Evolutionary conservation across 1,284 basidiomycete genomes (phyloP).

Genomic region (Trichosporon coremiiforme): DNA sequence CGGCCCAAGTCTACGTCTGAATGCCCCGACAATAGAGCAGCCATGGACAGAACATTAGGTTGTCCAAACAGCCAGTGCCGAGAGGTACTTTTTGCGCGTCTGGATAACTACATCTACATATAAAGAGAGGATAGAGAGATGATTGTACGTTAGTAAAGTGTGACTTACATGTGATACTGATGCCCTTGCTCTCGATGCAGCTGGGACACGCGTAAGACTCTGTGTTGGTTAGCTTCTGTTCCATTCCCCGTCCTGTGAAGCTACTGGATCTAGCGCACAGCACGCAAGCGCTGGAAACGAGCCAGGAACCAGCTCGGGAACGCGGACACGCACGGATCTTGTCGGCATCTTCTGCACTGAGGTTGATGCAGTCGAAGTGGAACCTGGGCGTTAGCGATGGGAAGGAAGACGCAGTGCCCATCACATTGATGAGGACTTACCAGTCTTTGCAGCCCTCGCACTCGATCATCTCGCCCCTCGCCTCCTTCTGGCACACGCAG

Average conservation of each 20-base stretch:
- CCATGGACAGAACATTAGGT: conserved; percentile 8
- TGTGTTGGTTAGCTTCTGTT: conserved; percentile 29
- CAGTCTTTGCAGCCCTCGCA: conserved; percentile 51
- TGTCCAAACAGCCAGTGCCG: conserved; percentile 15
- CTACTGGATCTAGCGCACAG: background rate
- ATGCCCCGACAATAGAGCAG: background rate
- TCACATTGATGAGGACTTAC: too few species aligned
- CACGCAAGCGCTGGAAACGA: conserved; percentile 8
- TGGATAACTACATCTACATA: conserved; percentile 17
- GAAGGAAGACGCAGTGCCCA: too few species aligned
- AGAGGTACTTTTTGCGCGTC: conserved; percentile 18
- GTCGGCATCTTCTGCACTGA: conserved; percentile 44
- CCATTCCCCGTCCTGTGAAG: too few species aligned
- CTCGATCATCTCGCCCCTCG: conserved; percentile 51
- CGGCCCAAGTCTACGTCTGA: background rate
- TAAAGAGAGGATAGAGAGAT: background rate
- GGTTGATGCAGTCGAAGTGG: conserved; percentile 47
- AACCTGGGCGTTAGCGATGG: conserved; percentile 38
- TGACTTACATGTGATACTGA: conserved; percentile 48
- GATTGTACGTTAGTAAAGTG: background rate
- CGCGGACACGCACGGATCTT: conserved; percentile 42
- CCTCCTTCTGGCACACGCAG: conserved; percentile 44
- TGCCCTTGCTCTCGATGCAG: conserved; percentile 40
- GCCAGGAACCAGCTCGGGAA: background rate
- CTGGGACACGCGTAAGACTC: conserved; percentile 44